Evolutionary conservation across 148 eudicot genomes (phyloP), one percentile per base, ranked within the genome.

Genomic region (Fagopyrum tataricum): DNA sequence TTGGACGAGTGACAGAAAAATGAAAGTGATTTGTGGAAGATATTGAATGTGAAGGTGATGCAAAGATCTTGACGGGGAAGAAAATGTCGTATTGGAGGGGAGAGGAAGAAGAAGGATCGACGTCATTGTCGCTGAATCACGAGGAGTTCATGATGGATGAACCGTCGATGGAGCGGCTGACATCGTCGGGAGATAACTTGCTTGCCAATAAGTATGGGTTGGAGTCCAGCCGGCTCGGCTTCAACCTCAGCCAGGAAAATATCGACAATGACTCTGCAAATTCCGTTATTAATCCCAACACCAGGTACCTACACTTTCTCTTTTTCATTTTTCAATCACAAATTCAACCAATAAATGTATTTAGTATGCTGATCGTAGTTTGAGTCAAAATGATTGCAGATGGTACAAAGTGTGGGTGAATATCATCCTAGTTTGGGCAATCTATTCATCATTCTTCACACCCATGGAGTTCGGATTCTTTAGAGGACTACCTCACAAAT

Each of bases 381-480:
- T 31, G 31, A 2, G 31, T 94, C 93, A 96, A 86, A 85, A 37
- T 84, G 91, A 79, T 91, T 91, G 83, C 99, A 95, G 99, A 85
- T 95, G 89, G 91, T 90, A 92, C 72, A 80, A 70, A 40, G 72
- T 81, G 56, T 95, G 99, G 99, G 87, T 84, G 37, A 87, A 70
- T 43, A 42, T 95, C 77, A 95, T 95, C 72, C 72, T 90, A 42
- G 10, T 85, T 40, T 70, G 72, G 72, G 48, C 72, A 43, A 49
- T 70, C 51, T 70, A 70, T 51, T 70, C 72, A n/a, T 70, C 72
- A 5, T 70, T 70, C 31, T 70, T 92, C 77, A 92, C 99, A 39
- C 99, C 99, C 26, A 71, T 95, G 87, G 99, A 95, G 90, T 95
- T 92, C 23, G 99, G 91, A 26, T 95, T 95, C 85, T 95, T 88